Conservation (phyloP, 2,329 filamentous ascomycete species). For the Diaporthe aspalathi region DNA sequence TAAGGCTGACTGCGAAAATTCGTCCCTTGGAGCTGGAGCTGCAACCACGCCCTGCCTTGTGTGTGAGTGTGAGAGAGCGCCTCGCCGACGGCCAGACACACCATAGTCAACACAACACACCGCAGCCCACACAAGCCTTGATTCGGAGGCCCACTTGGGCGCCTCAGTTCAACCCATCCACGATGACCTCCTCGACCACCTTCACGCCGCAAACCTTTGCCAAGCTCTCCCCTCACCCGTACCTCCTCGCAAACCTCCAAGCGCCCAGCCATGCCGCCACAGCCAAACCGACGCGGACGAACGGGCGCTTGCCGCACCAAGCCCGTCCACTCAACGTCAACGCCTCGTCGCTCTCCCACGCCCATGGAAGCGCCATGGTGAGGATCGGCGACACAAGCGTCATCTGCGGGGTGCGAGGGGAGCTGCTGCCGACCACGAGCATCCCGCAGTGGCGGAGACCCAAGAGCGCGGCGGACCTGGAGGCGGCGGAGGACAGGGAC, state of each 20-base stretch:
- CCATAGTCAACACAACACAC: neutral
- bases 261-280: conserved; percentile 52
- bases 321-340: conserved; percentile 82
- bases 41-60: conserved; percentile 8
- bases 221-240: conserved; percentile 88
- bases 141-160: neutral
- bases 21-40: conserved; percentile 12
- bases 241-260: conserved; percentile 88
- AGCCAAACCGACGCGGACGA: conserved; percentile 74
- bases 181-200: conserved; percentile 54
- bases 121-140: neutral
- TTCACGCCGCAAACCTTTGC: conserved; percentile 79
- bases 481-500: conserved; percentile 39
- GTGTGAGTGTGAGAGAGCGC: neutral
- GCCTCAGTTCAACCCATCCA: neutral
- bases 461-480: conserved; percentile 40
- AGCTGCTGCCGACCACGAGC: conserved; percentile 80
- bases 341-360: conserved; percentile 85
- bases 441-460: conserved; percentile 72
- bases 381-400: conserved; percentile 90
- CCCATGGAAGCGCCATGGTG: conserved; percentile 89
- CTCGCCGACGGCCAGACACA: conserved; percentile 1
- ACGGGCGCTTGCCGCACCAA: conserved; percentile 78
- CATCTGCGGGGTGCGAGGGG: conserved; percentile 91
- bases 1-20: conserved; percentile 37